Conservation (phyloP, 129 eudicot species). For the Lactuca sativa region DNA sequence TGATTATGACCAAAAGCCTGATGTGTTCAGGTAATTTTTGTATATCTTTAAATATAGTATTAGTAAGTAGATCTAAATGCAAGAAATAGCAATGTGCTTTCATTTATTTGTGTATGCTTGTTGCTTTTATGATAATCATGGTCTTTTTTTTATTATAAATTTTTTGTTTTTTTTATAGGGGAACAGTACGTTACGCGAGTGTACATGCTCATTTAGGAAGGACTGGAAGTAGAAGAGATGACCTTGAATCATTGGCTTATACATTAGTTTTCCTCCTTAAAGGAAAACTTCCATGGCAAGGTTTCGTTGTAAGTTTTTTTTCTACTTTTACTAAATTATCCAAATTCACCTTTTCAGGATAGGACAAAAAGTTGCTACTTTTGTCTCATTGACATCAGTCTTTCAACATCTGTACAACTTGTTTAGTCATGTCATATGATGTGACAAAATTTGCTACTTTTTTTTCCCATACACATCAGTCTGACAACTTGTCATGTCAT, state of each 20-base stretch:
- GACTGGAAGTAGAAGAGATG: slow-evolving; percentile 78
- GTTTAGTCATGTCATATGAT: background rate
- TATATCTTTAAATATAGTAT: background rate
- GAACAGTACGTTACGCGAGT: slow-evolving; percentile 84
- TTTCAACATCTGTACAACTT: background rate
- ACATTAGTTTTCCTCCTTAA: slow-evolving; percentile 65
- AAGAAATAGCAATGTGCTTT: no score
- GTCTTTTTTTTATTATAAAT: background rate
- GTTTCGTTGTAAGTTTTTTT: slow-evolving; percentile 40
- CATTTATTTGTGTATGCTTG: background rate
- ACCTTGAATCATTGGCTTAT: slow-evolving; percentile 79
- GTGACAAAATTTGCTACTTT: no score
- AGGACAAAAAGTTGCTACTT: background rate
- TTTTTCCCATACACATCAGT: no score
- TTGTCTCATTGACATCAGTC: background rate
- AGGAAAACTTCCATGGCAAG: slow-evolving; percentile 87
- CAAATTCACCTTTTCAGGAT: background rate
- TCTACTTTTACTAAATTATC: background rate
- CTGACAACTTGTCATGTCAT: no score
- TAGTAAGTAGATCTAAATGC: background rate
- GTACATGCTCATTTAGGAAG: slow-evolving; percentile 90
- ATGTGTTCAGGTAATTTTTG: slow-evolving; percentile 59
- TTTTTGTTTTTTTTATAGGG: slow-evolving; percentile 36
- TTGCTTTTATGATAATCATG: background rate
- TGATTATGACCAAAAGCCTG: slow-evolving; percentile 89